These are phyloP conservation scores for Chrysoporthe cubensis DNA, from an alignment of 2,329 filamentous ascomycete genomes.

Conservation along the genomic window DNA sequence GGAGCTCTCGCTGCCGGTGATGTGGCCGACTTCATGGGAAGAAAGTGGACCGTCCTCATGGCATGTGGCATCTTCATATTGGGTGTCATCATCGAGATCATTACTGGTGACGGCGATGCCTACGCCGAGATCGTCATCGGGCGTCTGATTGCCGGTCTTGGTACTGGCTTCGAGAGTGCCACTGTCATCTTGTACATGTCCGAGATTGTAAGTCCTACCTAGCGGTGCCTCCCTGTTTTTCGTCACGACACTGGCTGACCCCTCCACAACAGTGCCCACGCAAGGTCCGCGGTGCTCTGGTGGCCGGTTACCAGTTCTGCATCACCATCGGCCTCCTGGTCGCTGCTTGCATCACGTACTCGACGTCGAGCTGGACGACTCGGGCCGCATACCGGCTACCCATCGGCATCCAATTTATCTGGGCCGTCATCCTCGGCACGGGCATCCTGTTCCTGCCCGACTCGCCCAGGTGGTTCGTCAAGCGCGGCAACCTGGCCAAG, in stretches of 20 bases:
- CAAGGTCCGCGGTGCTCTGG: slow-evolving; percentile 72
- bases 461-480: slow-evolving; percentile 74
- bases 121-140: slow-evolving; percentile 62
- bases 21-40: slow-evolving; percentile 66
- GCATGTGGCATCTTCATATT: slow-evolving; percentile 64
- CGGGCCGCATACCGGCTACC: slow-evolving; percentile 72
- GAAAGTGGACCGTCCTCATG: slow-evolving; percentile 60
- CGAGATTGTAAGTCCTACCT: slow-evolving; percentile 58
- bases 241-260: no score
- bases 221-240: neutral
- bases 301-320: slow-evolving; percentile 77
- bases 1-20: slow-evolving; percentile 68
- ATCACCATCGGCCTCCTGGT: slow-evolving; percentile 75
- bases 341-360: slow-evolving; percentile 70
- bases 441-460: slow-evolving; percentile 53
- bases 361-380: slow-evolving; percentile 60
- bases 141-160: slow-evolving; percentile 66
- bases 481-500: slow-evolving; percentile 64
- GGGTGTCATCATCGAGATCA: slow-evolving; percentile 65
- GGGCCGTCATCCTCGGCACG: slow-evolving; percentile 43
- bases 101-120: slow-evolving; percentile 46
- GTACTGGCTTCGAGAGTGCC: slow-evolving; percentile 52
- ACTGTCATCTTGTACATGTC: slow-evolving; percentile 69
- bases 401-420: slow-evolving; percentile 68
- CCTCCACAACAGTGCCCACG: slow-evolving; percentile 44